Base-by-base conservation (phyloP, 73 alveolate genomes). In the Blepharisma japonicum region DNA sequence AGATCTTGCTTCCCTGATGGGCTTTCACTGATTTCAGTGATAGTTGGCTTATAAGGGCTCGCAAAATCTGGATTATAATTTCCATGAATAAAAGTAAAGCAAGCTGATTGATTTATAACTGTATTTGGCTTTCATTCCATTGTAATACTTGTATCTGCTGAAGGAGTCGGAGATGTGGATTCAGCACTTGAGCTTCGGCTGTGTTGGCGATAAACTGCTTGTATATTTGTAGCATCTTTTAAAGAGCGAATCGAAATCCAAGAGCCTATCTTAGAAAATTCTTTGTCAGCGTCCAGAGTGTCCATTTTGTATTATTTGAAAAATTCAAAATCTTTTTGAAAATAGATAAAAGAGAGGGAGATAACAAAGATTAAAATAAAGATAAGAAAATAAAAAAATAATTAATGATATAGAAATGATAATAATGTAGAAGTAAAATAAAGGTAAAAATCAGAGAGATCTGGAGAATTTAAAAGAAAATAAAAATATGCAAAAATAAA, bases 51-150 rank as follows among this genome's bases (percentile, higher is more conserved):
- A 32, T 32, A 32, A 32, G 42, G 42, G 42, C 42, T 32, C 42
- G 42, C 42, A 32, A 32, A 32, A 5, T 61, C 74, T 61, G n/a
- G n/a, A 61, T 39, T 14, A 39, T 61, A 61, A 25, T 61, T 61
- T 2, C 23, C 74, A 25, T 61, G 74, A n/a, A 61, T 61, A 25
- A 39, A 61, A 25, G 47, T 61, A 39, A 61, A 61, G 23, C 74
- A 61, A 20, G 23, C 74, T 14, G 47, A 14, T 61, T 61, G 74
- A 5, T 61, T 61, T 14, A 61, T 32, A 25, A 14, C 14, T 18
- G 74, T 61, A 25, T 61, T 61, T n/a, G 74, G 74, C 74, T 61
- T 61, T 48, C 74, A 61, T 25, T 61, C 74, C 74, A 61, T 61
- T 5, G 74, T 61, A 25, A 61, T 61, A 14, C 47, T 14, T 14